phyloP scores from a whole-genome alignment of 352 stramenopile genomes.

The Phytophthora kernoviae region DNA sequence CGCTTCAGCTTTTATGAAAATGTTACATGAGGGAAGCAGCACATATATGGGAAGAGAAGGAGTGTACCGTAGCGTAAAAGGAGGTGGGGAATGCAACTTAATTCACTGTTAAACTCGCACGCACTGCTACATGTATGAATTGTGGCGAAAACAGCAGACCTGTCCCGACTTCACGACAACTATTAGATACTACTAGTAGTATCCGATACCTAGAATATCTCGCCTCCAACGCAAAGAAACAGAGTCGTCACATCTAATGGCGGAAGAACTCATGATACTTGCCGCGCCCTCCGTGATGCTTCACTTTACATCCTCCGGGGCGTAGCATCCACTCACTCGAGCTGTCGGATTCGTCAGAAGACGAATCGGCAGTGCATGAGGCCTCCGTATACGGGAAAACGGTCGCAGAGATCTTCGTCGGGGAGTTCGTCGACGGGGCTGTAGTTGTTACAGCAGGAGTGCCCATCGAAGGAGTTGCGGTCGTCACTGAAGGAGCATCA shows the following conservation, averaged over 20 bases:
- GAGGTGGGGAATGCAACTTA: constrained; percentile 13
- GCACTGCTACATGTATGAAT: too few relatives aligned
- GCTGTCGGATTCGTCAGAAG: background rate
- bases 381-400: background rate
- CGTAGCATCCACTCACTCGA: background rate
- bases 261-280: constrained; percentile 1
- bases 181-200: background rate
- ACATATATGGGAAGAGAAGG: background rate
- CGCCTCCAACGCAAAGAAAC: too few relatives aligned
- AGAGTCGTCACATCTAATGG: background rate
- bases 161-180: constrained; percentile 3
- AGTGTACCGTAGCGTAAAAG: constrained; percentile 20
- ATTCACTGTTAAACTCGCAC: background rate
- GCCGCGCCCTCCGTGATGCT: background rate
- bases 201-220: constrained; percentile 2
- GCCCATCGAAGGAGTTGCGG: background rate
- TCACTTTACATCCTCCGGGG: constrained; percentile 2
- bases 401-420: background rate
- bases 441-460: constrained; percentile 6
- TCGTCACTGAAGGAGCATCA: too few relatives aligned
- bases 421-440: background rate
- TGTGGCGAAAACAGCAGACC: too few relatives aligned
- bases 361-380: background rate
- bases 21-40: constrained; percentile 10
- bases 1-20: constrained; percentile 8